Conservation (phyloP, 2,329 filamentous ascomycete genomes). For the Thelonectria discophora region DNA sequence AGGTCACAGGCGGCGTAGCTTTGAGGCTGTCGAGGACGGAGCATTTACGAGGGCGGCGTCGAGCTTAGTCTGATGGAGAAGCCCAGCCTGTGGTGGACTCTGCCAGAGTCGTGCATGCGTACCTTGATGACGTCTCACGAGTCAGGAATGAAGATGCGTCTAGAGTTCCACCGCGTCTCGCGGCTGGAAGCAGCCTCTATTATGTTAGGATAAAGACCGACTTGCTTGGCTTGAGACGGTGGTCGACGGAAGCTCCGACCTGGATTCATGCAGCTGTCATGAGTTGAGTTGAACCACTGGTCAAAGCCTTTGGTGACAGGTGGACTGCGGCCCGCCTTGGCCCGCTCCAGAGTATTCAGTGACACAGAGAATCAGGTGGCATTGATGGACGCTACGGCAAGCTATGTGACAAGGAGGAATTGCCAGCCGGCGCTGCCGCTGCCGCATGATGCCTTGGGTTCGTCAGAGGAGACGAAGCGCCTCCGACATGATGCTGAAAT, state of each 20-base stretch:
- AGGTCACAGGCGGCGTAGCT: background rate
- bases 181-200: background rate
- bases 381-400: constrained; percentile 10
- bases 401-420: background rate
- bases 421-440: background rate
- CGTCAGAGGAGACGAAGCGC: background rate
- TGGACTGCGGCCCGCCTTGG: constrained; percentile 21
- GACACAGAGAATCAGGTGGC: constrained; percentile 12
- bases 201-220: constrained; percentile 1
- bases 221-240: background rate
- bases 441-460: background rate
- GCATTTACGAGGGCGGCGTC: background rate
- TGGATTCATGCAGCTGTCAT: constrained; percentile 20
- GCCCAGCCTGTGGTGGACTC: background rate
- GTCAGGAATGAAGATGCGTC: constrained; percentile 1
- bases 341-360: constrained; percentile 6
- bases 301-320: constrained; percentile 22
- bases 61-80: background rate
- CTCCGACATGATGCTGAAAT: background rate
- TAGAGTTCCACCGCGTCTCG: constrained; percentile 6
- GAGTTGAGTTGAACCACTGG: constrained; percentile 17
- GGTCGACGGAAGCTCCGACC: constrained; percentile 8
- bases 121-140: constrained; percentile 4
- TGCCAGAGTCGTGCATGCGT: background rate
- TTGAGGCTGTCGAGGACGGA: background rate